A percentile compares a stretch with the other conserved stretches of the same genome.
phyloP scores from a whole-genome alignment of 768 basidiomycete genomes.

The Butyriboletus loyo region DNA sequence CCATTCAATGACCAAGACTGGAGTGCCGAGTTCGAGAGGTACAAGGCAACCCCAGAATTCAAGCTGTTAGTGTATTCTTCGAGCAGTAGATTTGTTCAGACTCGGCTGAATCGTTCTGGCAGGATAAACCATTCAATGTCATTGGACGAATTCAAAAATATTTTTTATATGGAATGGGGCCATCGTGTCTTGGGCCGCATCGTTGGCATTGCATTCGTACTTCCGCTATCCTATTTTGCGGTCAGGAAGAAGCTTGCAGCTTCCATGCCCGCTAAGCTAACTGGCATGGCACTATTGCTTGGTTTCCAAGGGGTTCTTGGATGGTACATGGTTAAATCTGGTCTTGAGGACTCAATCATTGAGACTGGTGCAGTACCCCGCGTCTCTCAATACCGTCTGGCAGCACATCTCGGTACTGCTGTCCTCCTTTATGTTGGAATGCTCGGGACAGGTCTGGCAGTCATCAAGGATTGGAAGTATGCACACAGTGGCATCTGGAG shows the following conservation, averaged over 20 bases:
- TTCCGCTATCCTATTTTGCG: slow-evolving; percentile 81
- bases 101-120: slow-evolving; percentile 1
- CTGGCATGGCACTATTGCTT: slow-evolving; percentile 74
- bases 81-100: background rate
- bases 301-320: slow-evolving; percentile 91
- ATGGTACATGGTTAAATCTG: slow-evolving; percentile 99
- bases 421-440: slow-evolving; percentile 92
- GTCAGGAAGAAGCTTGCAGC: slow-evolving; percentile 65
- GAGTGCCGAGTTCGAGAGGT: slow-evolving; percentile 89
- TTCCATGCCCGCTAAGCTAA: slow-evolving; percentile 58
- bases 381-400: slow-evolving; percentile 95
- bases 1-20: slow-evolving; percentile 76
- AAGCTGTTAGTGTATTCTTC: slow-evolving; percentile 64
- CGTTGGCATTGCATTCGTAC: slow-evolving; percentile 78
- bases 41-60: slow-evolving; percentile 93
- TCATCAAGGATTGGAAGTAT: slow-evolving; percentile 78
- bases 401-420: slow-evolving; percentile 91
- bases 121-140: slow-evolving; percentile 90
- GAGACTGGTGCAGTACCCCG: slow-evolving; percentile 83
- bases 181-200: slow-evolving; percentile 92
- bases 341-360: slow-evolving; percentile 80
- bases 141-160: slow-evolving; percentile 88
- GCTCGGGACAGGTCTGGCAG: slow-evolving; percentile 74
- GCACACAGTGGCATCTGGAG: slow-evolving; percentile 57
- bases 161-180: slow-evolving; percentile 98